A percentile compares a stretch with the other conserved stretches of the same genome.
phyloP scores from a whole-genome alignment of 805 yeast species.

The Maudiozyma pseudohumilis region DNA sequence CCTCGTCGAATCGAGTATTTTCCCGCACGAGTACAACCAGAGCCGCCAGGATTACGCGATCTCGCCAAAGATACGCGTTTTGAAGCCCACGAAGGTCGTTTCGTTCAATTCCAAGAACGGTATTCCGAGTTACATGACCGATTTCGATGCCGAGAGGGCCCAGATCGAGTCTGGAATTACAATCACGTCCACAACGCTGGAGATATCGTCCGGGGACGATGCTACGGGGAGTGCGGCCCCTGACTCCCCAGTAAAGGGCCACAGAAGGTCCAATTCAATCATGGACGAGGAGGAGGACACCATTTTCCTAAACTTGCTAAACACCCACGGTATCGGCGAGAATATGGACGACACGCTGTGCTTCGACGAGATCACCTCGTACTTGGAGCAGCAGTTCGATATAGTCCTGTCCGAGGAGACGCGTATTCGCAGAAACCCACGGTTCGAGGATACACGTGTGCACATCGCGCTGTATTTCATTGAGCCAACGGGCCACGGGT shows the following conservation, averaged over 20 bases:
- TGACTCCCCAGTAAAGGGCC: background rate
- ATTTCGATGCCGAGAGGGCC: conserved; percentile 52
- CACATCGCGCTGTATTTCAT: conserved; percentile 66
- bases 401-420: conserved; percentile 78
- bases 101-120: conserved; percentile 54
- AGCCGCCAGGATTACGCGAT: conserved; percentile 14
- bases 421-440: conserved; percentile 75
- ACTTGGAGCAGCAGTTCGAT: conserved; percentile 69
- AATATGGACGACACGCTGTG: conserved; percentile 63
- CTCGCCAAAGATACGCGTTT: conserved; percentile 19
- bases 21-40: conserved; percentile 49
- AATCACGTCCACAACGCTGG: conserved; percentile 38
- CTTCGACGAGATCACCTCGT: conserved; percentile 53
- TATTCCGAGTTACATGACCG: conserved; percentile 47
- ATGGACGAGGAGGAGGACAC: conserved; percentile 18
- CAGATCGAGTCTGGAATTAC: conserved; percentile 67
- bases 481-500: conserved; percentile 70
- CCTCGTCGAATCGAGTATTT: conserved; percentile 48
- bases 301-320: conserved; percentile 55
- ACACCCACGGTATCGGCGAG: conserved; percentile 73
- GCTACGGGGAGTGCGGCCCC: conserved; percentile 5
- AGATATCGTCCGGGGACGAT: conserved; percentile 17
- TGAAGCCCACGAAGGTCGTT: conserved; percentile 31
- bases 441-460: conserved; percentile 67
- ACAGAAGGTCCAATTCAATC: background rate